Conservation (phyloP, 768 basidiomycete genomes). For the Pleurotus pulmonarius region DNA sequence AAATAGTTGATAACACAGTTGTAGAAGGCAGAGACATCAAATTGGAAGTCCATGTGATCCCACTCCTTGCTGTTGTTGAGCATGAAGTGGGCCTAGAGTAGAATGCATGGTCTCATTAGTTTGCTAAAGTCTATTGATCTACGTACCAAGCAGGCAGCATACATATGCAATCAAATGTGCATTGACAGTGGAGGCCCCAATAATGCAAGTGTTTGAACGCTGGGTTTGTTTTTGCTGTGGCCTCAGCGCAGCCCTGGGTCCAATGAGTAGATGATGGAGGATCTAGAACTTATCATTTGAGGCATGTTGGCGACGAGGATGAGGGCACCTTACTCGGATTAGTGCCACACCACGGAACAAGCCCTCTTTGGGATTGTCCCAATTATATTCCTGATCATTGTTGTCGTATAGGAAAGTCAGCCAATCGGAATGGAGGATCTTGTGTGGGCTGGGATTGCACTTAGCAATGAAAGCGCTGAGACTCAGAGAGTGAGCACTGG, state of each 20-base stretch:
- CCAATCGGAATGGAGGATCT: neutral
- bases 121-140: neutral
- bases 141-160: conserved; percentile 24
- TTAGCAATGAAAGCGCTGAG: neutral
- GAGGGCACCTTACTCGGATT: too few relatives aligned
- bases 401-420: conserved; percentile 1
- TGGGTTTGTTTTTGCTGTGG: conserved; percentile 2
- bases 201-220: conserved; percentile 2
- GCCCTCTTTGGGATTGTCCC: neutral
- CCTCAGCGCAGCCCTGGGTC: neutral
- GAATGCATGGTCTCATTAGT: too few relatives aligned
- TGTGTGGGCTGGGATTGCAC: neutral
- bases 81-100: conserved; percentile 9
- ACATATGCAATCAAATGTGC: conserved; percentile 26
- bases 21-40: conserved; percentile 15
- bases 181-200: conserved; percentile 15
- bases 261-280: conserved; percentile 8
- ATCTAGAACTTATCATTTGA: too few relatives aligned
- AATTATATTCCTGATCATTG: neutral
- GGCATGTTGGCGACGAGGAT: too few relatives aligned
- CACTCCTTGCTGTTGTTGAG: conserved; percentile 13
- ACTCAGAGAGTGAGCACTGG: neutral
- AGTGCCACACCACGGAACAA: conserved; percentile 1
- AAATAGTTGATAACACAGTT: conserved; percentile 19
- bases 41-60: conserved; percentile 13